These are phyloP conservation scores for Exserohilum rostratum DNA, from an alignment of 2,329 filamentous ascomycete genomes.

Conservation along the genomic window DNA sequence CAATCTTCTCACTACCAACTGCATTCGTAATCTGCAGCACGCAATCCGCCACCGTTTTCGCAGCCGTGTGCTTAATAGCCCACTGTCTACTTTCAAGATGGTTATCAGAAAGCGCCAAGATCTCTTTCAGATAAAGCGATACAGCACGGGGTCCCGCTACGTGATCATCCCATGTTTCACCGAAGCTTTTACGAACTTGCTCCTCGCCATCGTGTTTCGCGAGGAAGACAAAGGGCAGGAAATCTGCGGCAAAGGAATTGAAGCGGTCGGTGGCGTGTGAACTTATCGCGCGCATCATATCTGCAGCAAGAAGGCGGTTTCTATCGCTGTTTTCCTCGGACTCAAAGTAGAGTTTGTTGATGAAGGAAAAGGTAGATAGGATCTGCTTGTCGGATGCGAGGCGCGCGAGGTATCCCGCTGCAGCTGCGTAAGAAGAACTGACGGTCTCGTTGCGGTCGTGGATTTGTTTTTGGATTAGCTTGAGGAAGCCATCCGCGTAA, in stretches of 20 bases:
- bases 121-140: constrained; percentile 82
- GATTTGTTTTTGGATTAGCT: constrained; percentile 77
- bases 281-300: constrained; percentile 81
- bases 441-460: constrained; percentile 95
- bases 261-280: constrained; percentile 92
- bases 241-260: constrained; percentile 71
- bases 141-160: constrained; percentile 85
- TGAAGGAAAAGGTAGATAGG: constrained; percentile 60
- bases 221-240: constrained; percentile 87
- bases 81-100: constrained; percentile 82
- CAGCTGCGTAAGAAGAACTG: constrained; percentile 83
- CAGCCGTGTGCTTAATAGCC: constrained; percentile 87
- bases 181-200: constrained; percentile 78
- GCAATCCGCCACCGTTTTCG: constrained; percentile 77
- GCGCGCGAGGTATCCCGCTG: constrained; percentile 82
- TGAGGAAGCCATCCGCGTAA: constrained; percentile 76
- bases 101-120: constrained; percentile 69
- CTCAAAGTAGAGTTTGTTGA: constrained; percentile 76
- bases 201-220: constrained; percentile 84
- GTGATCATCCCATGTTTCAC: constrained; percentile 87
- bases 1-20: constrained; percentile 64
- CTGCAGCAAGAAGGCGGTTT: constrained; percentile 75
- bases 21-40: constrained; percentile 66
- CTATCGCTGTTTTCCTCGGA: constrained; percentile 78
- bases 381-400: constrained; percentile 65